These are phyloP conservation scores for Bacidia rubella DNA, from an alignment of 495 filamentous ascomycete genomes.

Conservation along the genomic window DNA sequence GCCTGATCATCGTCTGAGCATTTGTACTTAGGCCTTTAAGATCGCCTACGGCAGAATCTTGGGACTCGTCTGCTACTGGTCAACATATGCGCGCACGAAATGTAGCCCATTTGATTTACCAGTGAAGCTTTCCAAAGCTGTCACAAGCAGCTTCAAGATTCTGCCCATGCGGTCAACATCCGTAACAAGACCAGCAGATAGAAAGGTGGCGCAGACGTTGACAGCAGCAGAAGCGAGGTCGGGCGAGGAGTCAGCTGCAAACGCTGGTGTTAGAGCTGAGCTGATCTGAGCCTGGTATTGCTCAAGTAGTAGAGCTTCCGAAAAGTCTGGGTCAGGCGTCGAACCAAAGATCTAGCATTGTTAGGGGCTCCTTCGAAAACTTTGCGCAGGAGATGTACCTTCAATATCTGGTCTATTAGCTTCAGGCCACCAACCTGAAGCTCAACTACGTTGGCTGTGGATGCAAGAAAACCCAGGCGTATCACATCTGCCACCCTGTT, in stretches of 20 bases:
- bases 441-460: constrained; percentile 82
- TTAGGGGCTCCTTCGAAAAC: constrained; percentile 12
- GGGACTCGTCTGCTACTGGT: constrained; percentile 35
- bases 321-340: constrained; percentile 88
- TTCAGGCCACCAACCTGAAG: constrained; percentile 78
- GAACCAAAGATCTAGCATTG: constrained; percentile 69
- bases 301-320: constrained; percentile 86
- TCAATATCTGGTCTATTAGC: constrained; percentile 85
- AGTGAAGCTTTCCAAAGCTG: constrained; percentile 84
- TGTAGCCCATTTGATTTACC: constrained; percentile 25
- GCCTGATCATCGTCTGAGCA: constrained; percentile 94
- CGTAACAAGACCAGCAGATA: constrained; percentile 92
- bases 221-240: constrained; percentile 91
- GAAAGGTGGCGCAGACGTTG: constrained; percentile 94
- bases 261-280: constrained; percentile 89
- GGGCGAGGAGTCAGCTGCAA: constrained; percentile 88
- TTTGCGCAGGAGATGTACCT: constrained; percentile 24
- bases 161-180: constrained; percentile 96
- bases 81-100: constrained; percentile 13
- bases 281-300: constrained; percentile 98
- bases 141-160: constrained; percentile 84
- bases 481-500: constrained; percentile 84
- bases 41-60: constrained; percentile 83
- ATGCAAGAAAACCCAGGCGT: constrained; percentile 92
- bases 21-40: constrained; percentile 89